Conservation (phyloP, 768 basidiomycete genomes). For the Termitomyces sp. region DNA sequence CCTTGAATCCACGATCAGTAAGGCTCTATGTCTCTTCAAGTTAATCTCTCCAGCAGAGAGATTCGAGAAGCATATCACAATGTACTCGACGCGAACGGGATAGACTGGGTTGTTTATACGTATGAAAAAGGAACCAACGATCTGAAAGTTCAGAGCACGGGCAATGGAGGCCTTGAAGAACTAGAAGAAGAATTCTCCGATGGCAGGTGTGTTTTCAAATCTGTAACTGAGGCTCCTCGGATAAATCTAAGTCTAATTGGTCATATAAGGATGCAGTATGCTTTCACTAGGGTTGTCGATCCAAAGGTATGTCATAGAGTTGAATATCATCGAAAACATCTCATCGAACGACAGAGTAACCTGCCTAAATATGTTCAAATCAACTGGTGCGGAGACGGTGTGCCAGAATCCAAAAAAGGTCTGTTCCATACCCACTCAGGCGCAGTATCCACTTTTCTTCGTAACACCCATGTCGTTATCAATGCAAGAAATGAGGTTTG, state of each 20-base stretch:
- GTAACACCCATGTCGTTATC: conserved; percentile 82
- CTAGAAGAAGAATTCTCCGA: conserved; percentile 94
- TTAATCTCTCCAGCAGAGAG: conserved; percentile 73
- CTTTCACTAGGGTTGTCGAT: conserved; percentile 81
- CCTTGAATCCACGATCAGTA: not conserved
- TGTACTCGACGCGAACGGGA: conserved; percentile 58
- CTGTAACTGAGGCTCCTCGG: conserved; percentile 1
- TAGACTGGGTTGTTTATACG: conserved; percentile 77
- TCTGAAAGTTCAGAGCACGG: conserved; percentile 81
- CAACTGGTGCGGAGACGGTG: conserved; percentile 97
- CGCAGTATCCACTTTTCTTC: conserved; percentile 74
- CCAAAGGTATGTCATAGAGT: conserved; percentile 56
- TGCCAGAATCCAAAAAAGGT: conserved; percentile 89
- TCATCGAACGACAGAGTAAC: conserved; percentile 48
- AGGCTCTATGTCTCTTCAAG: conserved; percentile 64
- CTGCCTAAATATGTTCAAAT: conserved; percentile 92
- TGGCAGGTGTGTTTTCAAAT: conserved; percentile 56
- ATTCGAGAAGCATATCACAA: conserved; percentile 71
- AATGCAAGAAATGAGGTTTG: conserved; percentile 81
- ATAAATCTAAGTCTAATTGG: conserved; percentile 11
- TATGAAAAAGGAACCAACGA: conserved; percentile 82
- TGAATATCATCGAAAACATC: not conserved
- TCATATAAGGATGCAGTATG: conserved; percentile 80
- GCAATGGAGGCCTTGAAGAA: conserved; percentile 86
- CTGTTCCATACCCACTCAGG: conserved; percentile 86